A percentile compares a stretch with the other conserved stretches of the same genome.
These are phyloP conservation scores for Coemansia sp. DNA, from an alignment of 192 early-diverging fungal species.

Conservation along the genomic window DNA sequence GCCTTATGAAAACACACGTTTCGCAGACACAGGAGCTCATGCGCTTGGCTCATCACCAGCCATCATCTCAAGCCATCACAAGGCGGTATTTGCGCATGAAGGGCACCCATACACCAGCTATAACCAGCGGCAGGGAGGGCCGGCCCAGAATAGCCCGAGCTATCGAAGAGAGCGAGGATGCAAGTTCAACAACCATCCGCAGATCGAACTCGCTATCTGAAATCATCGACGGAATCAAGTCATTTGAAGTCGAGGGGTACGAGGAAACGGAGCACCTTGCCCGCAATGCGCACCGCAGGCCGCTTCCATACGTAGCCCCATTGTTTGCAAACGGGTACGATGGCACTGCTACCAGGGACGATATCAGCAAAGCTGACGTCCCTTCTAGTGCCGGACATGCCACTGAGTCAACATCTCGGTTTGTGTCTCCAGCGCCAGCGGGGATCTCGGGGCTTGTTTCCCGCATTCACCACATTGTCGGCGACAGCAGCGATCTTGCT, in stretches of 20 bases:
- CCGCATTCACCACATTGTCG: constrained; percentile 36
- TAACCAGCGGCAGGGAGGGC: background rate
- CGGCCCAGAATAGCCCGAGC: background rate
- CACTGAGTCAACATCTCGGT: background rate
- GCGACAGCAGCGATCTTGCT: background rate
- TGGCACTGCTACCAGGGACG: background rate
- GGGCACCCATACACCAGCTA: constrained; percentile 33
- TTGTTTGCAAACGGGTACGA: background rate
- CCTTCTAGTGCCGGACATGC: too few species aligned
- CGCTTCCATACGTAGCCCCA: constrained; percentile 21
- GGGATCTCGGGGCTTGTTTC: constrained; percentile 35
- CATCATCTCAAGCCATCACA: constrained; percentile 40
- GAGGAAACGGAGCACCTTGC: constrained; percentile 40
- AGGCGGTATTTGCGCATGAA: constrained; percentile 43
- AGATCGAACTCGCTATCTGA: constrained; percentile 46
- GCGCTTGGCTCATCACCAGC: constrained; percentile 28
- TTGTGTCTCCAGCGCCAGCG: constrained; percentile 1
- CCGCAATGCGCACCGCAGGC: constrained; percentile 1
- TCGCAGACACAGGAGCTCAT: constrained; percentile 47
- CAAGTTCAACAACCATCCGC: constrained; percentile 2
- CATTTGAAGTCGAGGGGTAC: constrained; percentile 48
- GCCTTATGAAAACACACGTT: constrained; percentile 36
- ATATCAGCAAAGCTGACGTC: background rate
- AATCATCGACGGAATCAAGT: constrained; percentile 40
- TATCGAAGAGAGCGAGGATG: background rate